Evolutionary conservation across 495 filamentous ascomycete genomes (phyloP).

Genomic region (Neurospora intermedia): DNA sequence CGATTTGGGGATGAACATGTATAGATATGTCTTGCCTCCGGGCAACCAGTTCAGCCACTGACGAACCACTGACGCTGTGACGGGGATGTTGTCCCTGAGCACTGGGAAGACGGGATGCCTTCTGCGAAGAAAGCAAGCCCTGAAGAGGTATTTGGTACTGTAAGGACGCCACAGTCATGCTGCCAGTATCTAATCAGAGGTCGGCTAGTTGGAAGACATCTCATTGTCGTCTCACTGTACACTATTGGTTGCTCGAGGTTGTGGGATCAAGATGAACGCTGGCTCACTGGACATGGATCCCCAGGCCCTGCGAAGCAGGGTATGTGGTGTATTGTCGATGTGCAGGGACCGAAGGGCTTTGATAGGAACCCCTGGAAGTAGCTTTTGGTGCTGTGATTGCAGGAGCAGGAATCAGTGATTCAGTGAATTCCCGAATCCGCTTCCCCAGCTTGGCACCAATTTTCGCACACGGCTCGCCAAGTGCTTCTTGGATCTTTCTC

Average conservation of each 20-base stretch:
- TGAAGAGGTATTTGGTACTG: background rate
- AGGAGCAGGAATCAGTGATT: background rate
- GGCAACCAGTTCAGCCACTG: background rate
- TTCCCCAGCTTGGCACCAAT: background rate
- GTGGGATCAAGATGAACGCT: background rate
- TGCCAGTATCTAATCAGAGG: background rate
- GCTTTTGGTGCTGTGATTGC: background rate
- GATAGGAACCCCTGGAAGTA: background rate
- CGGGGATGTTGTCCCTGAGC: background rate
- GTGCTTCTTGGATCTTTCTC: background rate
- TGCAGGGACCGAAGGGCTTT: background rate
- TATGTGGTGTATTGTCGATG: background rate
- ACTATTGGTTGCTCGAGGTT: background rate
- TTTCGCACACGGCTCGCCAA: background rate
- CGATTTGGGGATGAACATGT: background rate
- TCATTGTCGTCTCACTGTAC: background rate
- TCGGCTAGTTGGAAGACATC: background rate
- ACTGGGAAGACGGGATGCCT: background rate
- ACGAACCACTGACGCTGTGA: background rate
- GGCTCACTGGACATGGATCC: background rate
- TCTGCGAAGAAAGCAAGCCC: background rate
- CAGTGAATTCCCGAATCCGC: background rate
- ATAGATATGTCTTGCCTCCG: background rate
- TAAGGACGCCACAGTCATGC: background rate
- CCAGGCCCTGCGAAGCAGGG: background rate